Conservation (phyloP, 768 basidiomycete genomes). For the Boletus pseudo-olivaceus region DNA sequence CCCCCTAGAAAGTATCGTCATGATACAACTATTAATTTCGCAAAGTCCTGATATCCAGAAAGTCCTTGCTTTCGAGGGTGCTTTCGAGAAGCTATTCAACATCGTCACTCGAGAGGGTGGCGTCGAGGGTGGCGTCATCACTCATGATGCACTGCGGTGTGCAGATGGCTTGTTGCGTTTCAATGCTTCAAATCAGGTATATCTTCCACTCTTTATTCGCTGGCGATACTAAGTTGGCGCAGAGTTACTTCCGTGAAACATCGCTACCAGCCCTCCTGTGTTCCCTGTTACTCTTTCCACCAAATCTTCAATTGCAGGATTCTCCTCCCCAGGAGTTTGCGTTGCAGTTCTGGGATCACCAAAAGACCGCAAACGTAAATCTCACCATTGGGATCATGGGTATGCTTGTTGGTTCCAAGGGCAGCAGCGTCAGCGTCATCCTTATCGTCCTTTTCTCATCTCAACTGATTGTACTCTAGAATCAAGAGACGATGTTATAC, state of each 20-base stretch:
- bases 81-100: slow-evolving; percentile 92
- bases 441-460: background rate
- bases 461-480: slow-evolving; percentile 34
- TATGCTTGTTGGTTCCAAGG: slow-evolving; percentile 77
- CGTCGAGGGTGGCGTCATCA: slow-evolving; percentile 83
- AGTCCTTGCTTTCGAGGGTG: slow-evolving; percentile 93
- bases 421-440: slow-evolving; percentile 48
- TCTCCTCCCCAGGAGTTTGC: slow-evolving; percentile 85
- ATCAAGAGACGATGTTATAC: slow-evolving; percentile 53
- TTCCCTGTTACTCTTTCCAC: slow-evolving; percentile 68
- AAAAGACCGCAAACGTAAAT: slow-evolving; percentile 78
- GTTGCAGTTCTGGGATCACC: slow-evolving; percentile 93
- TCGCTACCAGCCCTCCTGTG: slow-evolving; percentile 64
- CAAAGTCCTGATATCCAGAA: slow-evolving; percentile 95
- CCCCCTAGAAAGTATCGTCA: slow-evolving; percentile 69
- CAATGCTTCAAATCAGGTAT: slow-evolving; percentile 92
- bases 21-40: slow-evolving; percentile 76
- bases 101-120: slow-evolving; percentile 88
- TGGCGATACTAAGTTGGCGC: slow-evolving; percentile 14
- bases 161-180: slow-evolving; percentile 85
- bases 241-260: slow-evolving; percentile 98
- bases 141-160: slow-evolving; percentile 81
- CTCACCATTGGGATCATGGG: slow-evolving; percentile 83
- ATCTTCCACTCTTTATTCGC: slow-evolving; percentile 8
- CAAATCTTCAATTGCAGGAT: slow-evolving; percentile 53